A percentile compares a stretch with the other conserved stretches of the same genome.
Evolutionary conservation across 1,284 basidiomycete species (phyloP).

Genomic region (Cryptococcus sp.): DNA sequence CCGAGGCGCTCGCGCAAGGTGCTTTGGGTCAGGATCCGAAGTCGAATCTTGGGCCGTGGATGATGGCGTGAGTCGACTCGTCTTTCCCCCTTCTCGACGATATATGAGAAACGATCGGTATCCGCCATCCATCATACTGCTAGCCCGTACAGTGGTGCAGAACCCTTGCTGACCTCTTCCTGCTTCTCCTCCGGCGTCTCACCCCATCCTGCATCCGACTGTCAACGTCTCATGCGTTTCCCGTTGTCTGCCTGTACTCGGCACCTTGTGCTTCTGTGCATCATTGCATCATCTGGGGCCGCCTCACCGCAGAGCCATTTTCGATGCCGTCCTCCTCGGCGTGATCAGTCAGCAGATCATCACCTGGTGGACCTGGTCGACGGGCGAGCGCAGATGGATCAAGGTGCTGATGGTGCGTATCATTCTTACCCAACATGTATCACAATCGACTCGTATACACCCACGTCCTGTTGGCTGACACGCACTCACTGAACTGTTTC

Average conservation of each 20-base stretch:
- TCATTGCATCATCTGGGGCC: not conserved
- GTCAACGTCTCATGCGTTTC: too few relatives aligned
- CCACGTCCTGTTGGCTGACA: too few relatives aligned
- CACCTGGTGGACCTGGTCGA: conserved; percentile 9
- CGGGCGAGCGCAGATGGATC: not conserved
- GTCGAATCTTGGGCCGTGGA: conserved; percentile 5
- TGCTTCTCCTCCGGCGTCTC: too few relatives aligned
- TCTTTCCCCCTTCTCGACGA: too few relatives aligned
- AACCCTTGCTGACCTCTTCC: too few relatives aligned
- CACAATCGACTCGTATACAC: too few relatives aligned
- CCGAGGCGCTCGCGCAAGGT: conserved; percentile 6
- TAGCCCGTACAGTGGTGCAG: too few relatives aligned
- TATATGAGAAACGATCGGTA: too few relatives aligned
- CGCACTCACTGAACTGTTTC: too few relatives aligned
- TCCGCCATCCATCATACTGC: too few relatives aligned
- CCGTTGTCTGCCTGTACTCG: not conserved
- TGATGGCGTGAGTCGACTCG: conserved; percentile 11
- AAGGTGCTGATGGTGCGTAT: conserved; percentile 3
- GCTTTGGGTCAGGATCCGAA: conserved; percentile 1
- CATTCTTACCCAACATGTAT: too few relatives aligned
- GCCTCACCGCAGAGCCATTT: not conserved
- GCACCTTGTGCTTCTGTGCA: not conserved
- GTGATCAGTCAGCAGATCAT: conserved; percentile 11
- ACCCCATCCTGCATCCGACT: too few relatives aligned
- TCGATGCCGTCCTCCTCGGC: conserved; percentile 6